These are phyloP conservation scores for Paramyrothecium sp. DNA, from an alignment of 2,329 filamentous ascomycete species.

Conservation along the genomic window DNA sequence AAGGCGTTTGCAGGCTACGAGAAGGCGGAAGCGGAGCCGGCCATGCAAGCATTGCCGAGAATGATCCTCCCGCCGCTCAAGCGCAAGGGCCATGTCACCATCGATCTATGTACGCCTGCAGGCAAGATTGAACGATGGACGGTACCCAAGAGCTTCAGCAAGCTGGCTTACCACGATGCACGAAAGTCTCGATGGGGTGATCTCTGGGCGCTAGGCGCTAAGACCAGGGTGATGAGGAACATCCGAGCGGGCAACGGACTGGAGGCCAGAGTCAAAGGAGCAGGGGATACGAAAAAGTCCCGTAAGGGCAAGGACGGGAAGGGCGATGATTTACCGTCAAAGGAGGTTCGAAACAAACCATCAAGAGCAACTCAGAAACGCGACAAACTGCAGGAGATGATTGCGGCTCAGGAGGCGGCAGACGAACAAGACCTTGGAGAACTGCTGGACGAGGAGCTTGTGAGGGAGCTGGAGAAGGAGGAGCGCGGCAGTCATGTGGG, in stretches of 20 bases:
- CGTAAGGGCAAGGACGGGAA: constrained; percentile 33
- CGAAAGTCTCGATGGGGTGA: constrained; percentile 91
- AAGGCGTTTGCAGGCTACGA: constrained; percentile 74
- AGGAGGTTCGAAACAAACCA: constrained; percentile 27
- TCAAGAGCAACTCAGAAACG: not conserved
- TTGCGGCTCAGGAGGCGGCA: not conserved
- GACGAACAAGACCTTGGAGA: constrained; percentile 12
- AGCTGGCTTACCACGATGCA: constrained; percentile 85
- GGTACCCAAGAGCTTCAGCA: constrained; percentile 77
- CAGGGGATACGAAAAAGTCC: constrained; percentile 36
- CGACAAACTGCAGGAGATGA: not conserved
- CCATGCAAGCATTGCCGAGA: constrained; percentile 73
- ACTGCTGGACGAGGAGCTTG: constrained; percentile 25
- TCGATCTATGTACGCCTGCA: constrained; percentile 87
- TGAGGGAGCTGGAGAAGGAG: constrained; percentile 20
- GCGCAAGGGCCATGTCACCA: constrained; percentile 79
- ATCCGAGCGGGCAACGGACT: constrained; percentile 57
- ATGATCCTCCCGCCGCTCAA: constrained; percentile 80
- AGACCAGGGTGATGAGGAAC: constrained; percentile 67
- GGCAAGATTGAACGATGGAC: constrained; percentile 92
- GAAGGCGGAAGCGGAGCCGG: constrained; percentile 36
- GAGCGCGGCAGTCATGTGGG: constrained; percentile 29
- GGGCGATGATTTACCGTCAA: constrained; percentile 35
- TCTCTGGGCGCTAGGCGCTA: constrained; percentile 91
- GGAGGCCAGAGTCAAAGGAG: constrained; percentile 46